Evolutionary conservation across 495 filamentous ascomycete genomes (phyloP).

Genomic region (Xylaria castorea): DNA sequence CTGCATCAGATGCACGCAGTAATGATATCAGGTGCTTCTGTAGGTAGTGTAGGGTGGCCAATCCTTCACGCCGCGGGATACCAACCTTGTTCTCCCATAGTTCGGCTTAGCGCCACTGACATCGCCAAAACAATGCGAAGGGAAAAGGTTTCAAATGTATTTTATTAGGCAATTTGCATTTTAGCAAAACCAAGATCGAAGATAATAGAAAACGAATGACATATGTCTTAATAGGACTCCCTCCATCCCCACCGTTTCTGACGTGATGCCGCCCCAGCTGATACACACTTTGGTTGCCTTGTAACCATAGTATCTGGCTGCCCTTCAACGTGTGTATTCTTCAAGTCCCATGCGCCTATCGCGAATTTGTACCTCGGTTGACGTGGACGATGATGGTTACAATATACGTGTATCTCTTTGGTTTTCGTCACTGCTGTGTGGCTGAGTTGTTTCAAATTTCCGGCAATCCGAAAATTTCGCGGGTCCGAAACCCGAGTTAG

Average conservation of each 20-base stretch:
- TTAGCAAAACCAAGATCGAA: neutral
- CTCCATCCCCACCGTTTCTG: neutral
- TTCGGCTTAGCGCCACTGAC: slow-evolving; percentile 5
- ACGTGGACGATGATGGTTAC: neutral
- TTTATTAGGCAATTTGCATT: neutral
- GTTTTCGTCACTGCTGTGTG: slow-evolving; percentile 8
- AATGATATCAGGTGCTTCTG: neutral
- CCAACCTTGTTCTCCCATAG: neutral
- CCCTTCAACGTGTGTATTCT: neutral
- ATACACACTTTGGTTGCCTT: slow-evolving; percentile 13
- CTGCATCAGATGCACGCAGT: neutral
- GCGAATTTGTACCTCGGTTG: neutral
- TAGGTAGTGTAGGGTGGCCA: neutral
- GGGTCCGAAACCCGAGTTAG: neutral
- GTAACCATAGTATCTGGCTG: neutral
- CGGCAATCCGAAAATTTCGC: neutral
- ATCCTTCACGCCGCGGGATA: slow-evolving; percentile 1
- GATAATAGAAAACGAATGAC: neutral
- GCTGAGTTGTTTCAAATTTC: slow-evolving; percentile 18
- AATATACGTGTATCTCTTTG: neutral
- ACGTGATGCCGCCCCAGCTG: neutral
- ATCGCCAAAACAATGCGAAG: neutral
- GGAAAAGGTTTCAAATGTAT: neutral
- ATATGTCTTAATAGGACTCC: neutral
- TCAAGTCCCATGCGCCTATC: neutral